Base-by-base conservation (phyloP, 805 yeast species). In the Metschnikowia bowlesiae region DNA sequence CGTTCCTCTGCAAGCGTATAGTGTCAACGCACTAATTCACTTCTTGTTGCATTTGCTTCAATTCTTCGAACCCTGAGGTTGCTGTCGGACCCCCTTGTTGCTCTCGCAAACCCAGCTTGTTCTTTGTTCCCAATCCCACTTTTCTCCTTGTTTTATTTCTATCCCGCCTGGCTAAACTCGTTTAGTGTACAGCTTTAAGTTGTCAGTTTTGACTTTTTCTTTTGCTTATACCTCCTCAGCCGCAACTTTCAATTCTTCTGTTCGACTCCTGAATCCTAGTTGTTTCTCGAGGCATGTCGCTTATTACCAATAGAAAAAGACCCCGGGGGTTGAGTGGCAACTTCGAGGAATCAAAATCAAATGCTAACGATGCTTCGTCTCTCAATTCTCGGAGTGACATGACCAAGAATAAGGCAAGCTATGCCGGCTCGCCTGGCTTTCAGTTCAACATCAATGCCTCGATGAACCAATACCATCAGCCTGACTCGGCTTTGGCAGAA, bases 311-410 rank as follows among this genome's bases (percentile, higher is more conserved):
- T 53, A 60, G 78, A 57, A 73, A 73, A 51, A 61, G 78, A 53
- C 78, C 78, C 22, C 65, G 78, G 56, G 76, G 76, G 28, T 71
- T 73, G 51, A 69, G 76, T 52, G 76, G 69, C 46, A 61, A 69
- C n/a, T 69, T 70, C 50, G 70, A 63, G 48, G 51, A 28, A 31
- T 50, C 58, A 11, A 57, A 56, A 31, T 45, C 58, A 0, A 54
- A 49, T 4, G 53, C 59, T 10, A 50, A 35, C 8, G 59, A 56
- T 14, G 44, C 38, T 8, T 35, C 50, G 6, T 44, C 40, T 34
- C 28, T 36, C 16, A 33, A 16, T 42, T 32, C 33, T 42, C 43
- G 31, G 46, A 13, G 18, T 7, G 40, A 44, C 8, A 39, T 44
- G 26, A 29, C 46, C 29, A 44, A 34, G 33, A 28, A 33, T 14